These are phyloP conservation scores for Myriosclerotinia duriaeana DNA, from an alignment of 2,329 filamentous ascomycete genomes.

Conservation along the genomic window DNA sequence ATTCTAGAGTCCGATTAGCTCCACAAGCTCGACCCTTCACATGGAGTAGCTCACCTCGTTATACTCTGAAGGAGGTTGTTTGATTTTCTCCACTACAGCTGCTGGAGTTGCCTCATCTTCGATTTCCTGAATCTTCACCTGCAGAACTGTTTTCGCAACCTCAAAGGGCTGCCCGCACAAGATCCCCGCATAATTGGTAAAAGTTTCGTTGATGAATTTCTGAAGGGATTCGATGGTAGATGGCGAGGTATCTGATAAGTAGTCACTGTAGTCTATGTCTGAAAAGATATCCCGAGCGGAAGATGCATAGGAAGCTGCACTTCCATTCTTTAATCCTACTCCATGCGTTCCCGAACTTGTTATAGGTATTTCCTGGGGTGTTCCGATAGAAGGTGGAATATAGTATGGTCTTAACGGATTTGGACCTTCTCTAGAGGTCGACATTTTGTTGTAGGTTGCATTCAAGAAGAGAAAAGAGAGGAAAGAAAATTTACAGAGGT, in stretches of 20 bases:
- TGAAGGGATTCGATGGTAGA: constrained; percentile 73
- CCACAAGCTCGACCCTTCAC: constrained; percentile 5
- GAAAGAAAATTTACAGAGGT: not conserved
- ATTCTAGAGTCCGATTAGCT: constrained; percentile 34
- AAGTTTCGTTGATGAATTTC: constrained; percentile 75
- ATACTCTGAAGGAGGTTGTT: constrained; percentile 25
- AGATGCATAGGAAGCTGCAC: constrained; percentile 53
- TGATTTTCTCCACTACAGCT: constrained; percentile 26
- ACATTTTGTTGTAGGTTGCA: constrained; percentile 42
- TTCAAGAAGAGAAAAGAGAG: constrained; percentile 2
- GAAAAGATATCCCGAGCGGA: constrained; percentile 82
- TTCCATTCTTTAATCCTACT: constrained; percentile 40
- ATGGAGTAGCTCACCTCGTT: constrained; percentile 33
- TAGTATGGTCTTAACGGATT: constrained; percentile 63
- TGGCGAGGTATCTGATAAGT: constrained; percentile 73
- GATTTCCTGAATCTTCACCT: constrained; percentile 61
- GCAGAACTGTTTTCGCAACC: constrained; percentile 90
- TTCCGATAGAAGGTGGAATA: constrained; percentile 64
- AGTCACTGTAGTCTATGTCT: constrained; percentile 89
- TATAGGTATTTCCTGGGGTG: constrained; percentile 47
- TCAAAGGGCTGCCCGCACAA: constrained; percentile 94
- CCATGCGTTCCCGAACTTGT: constrained; percentile 40
- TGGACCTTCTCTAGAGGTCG: constrained; percentile 50
- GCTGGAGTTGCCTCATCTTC: constrained; percentile 30
- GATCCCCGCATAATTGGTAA: constrained; percentile 90